Base-by-base conservation (phyloP, 2,329 filamentous ascomycete species). In the Colletotrichum sp. region DNA sequence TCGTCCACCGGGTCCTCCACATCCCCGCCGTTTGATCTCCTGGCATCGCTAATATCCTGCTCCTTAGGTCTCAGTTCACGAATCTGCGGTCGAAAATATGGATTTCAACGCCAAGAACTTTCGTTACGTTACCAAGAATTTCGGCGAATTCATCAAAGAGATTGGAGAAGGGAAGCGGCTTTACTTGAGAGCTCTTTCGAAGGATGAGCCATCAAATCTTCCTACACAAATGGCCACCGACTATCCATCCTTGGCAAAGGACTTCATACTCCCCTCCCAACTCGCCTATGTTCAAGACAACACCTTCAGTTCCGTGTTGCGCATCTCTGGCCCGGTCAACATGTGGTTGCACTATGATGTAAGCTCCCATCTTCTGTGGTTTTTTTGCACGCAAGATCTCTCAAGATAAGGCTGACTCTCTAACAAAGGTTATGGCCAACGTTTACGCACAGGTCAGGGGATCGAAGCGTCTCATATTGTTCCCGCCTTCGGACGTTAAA, bases 301-400 rank as follows among this genome's bases (percentile, higher is more conserved):
- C 77, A 84, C 91, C 5, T 95, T 98, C 82, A 96, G 94, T 82
- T 96, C 95, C 4, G 93, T 96, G 0, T 85, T 98, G 28, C 90
- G 95, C 24, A 92, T 98, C 76, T 96, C 94, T 6, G 95, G 95
- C 1, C 91, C 91, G 3, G 94, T 96, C 13, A 94, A 93, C 55
- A 95, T 98, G 91, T 98, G 96, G 96, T 88, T 98, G 36, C 95
- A 98, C 84, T 98, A 97, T 86, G 95, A 98, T 85, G 93, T 94
- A 82, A 49, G 72, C 34, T 59, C 18, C 16, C 49, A 15, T 28
- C 15, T 34, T n/a, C 7, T 16, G 13, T n/a, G 30, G 12, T 21
- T 44, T 24, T 24, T 16, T 12, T 13, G 16, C 34, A 9, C 18
- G 18, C 16, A 55, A 32, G 21, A 36, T 18, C 13, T n/a, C 30